Conservation (phyloP, 345 rosid genomes). For the Excoecaria cochinchinensis region DNA sequence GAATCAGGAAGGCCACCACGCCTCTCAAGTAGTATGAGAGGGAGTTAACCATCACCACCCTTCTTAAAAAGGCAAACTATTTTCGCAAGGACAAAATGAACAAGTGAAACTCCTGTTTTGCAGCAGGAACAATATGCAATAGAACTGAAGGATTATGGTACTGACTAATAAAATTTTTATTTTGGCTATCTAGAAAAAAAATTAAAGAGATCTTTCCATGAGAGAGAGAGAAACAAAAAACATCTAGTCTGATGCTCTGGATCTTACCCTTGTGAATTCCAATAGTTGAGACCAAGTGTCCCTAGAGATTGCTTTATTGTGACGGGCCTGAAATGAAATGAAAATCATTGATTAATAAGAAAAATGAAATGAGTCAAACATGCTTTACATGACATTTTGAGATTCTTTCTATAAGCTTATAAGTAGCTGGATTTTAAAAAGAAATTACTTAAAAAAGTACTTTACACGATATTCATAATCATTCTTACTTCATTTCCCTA, state of each 20-base stretch:
- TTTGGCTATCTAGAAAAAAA: background rate
- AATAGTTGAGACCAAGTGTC: constrained; percentile 95
- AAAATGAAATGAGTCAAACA: background rate
- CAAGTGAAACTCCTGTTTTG: background rate
- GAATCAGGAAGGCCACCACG: too few relatives aligned
- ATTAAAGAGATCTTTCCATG: background rate
- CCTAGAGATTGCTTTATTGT: constrained; percentile 93
- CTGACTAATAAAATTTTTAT: background rate
- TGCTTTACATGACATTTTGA: background rate
- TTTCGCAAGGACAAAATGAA: background rate
- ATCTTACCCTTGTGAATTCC: constrained; percentile 85
- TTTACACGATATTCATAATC: too few relatives aligned
- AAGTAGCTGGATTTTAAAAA: background rate
- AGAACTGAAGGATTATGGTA: background rate
- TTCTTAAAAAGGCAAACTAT: too few relatives aligned
- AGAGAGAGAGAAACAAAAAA: background rate
- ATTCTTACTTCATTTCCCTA: too few relatives aligned
- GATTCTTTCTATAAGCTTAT: too few relatives aligned
- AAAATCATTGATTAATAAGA: constrained; percentile 20
- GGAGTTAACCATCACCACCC: too few relatives aligned
- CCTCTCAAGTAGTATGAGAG: too few relatives aligned
- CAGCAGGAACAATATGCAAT: background rate
- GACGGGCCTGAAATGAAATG: constrained; percentile 70
- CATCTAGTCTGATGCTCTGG: background rate
- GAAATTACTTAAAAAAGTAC: background rate